Percentiles rank a stretch among this genome's conserved stretches.
Conservation (phyloP, 768 basidiomycete species). For the Amylocystis lapponica region DNA sequence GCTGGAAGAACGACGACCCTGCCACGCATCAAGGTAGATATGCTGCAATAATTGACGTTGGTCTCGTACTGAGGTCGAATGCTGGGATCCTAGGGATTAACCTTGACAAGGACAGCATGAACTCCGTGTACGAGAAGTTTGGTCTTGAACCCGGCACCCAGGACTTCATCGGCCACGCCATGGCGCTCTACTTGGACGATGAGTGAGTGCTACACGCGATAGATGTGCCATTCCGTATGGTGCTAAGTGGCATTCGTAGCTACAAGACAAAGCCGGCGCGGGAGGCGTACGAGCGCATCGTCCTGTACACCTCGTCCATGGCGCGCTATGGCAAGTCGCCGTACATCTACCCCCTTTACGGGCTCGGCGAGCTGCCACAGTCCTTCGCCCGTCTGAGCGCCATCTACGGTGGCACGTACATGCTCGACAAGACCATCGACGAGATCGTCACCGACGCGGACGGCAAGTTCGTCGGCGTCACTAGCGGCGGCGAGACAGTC, state of each 20-base stretch:
- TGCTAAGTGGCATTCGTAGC: constrained; percentile 35
- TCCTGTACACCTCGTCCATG: constrained; percentile 98
- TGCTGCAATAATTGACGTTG: constrained; percentile 25
- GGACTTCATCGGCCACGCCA: constrained; percentile 98
- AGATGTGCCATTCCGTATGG: not conserved
- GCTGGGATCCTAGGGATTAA: constrained; percentile 54
- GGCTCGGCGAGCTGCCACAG: constrained; percentile 97
- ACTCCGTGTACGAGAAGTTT: constrained; percentile 92
- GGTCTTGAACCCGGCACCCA: constrained; percentile 96
- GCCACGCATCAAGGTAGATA: constrained; percentile 86
- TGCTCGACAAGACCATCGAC: constrained; percentile 95
- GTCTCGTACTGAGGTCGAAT: not conserved
- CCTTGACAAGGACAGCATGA: constrained; percentile 90
- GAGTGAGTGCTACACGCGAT: constrained; percentile 65
- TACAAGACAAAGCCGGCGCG: constrained; percentile 93
- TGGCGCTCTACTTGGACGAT: constrained; percentile 97
- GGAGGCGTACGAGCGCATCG: constrained; percentile 86
- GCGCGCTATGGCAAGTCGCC: constrained; percentile 99
- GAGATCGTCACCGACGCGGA: constrained; percentile 80
- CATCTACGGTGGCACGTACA: constrained; percentile 99
- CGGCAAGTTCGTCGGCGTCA: constrained; percentile 92
- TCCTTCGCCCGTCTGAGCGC: constrained; percentile 97
- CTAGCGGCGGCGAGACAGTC: constrained; percentile 83
- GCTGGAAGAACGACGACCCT: constrained; percentile 94
- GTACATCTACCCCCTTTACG: constrained; percentile 98